These are phyloP conservation scores for Vinca minor DNA, from an alignment of 257 asterid genomes.

Conservation along the genomic window DNA sequence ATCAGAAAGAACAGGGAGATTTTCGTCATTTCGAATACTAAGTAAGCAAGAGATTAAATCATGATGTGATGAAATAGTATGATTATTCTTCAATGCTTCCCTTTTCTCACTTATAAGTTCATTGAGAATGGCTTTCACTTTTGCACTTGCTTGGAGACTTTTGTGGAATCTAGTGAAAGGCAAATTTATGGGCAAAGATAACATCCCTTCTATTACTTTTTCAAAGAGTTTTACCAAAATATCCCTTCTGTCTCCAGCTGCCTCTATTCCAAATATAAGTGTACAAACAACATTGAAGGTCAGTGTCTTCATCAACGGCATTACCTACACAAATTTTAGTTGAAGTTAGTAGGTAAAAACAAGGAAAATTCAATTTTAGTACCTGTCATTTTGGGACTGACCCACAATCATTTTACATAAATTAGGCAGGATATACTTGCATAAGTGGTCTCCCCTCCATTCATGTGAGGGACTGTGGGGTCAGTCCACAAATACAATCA, in stretches of 20 bases:
- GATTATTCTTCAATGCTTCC: background rate
- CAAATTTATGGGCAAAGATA: slow-evolving; percentile 11
- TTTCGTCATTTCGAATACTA: slow-evolving; percentile 8
- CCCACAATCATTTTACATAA: no score
- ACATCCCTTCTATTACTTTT: slow-evolving; percentile 9
- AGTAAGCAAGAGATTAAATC: slow-evolving; percentile 9
- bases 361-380: no score
- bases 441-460: no score
- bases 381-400: no score
- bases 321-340: background rate
- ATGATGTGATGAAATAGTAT: background rate
- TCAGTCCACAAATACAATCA: no score
- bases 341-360: no score
- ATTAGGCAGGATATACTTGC: no score
- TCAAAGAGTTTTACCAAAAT: slow-evolving; percentile 1
- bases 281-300: slow-evolving; percentile 12
- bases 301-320: slow-evolving; percentile 14
- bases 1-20: slow-evolving; percentile 5
- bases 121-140: slow-evolving; percentile 2
- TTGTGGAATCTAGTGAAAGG: slow-evolving; percentile 15
- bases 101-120: slow-evolving; percentile 13
- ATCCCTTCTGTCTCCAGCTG: slow-evolving; percentile 9
- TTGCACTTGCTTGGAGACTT: slow-evolving; percentile 10
- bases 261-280: slow-evolving; percentile 10
- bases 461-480: no score